phyloP scores from a whole-genome alignment of 2,329 filamentous ascomycete genomes.

The Stachybotrys echinatus region DNA sequence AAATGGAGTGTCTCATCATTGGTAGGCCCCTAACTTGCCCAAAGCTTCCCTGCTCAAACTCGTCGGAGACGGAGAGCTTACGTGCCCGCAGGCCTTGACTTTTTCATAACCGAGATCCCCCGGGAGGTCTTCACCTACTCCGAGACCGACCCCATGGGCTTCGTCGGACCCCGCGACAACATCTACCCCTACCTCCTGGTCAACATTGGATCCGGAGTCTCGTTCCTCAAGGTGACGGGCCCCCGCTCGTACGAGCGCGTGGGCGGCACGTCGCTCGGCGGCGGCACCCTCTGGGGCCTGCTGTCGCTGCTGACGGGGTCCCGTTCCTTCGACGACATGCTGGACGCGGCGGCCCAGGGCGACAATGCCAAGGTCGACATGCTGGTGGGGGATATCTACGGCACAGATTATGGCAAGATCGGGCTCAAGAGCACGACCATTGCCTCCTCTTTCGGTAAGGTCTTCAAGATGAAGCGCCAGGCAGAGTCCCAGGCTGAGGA shows the following conservation, averaged over 20 bases:
- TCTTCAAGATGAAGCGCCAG: conserved; percentile 85
- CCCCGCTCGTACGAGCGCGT: conserved; percentile 84
- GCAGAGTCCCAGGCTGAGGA: conserved; percentile 78
- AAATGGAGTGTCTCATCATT: conserved; percentile 98
- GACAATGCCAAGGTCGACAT: conserved; percentile 94
- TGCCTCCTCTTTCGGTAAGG: conserved; percentile 93
- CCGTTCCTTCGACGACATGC: conserved; percentile 95
- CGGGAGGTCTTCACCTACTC: conserved; percentile 96
- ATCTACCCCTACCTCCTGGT: conserved; percentile 97
- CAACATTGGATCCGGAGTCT: conserved; percentile 96
- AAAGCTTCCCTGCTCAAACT: neutral
- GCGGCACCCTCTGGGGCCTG: conserved; percentile 96
- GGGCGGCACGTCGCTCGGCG: conserved; percentile 88
- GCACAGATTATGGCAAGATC: conserved; percentile 92
- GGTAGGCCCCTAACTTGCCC: conserved; percentile 42
- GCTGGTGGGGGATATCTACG: conserved; percentile 97
- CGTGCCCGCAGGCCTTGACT: conserved; percentile 70
- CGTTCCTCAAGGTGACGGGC: conserved; percentile 93
- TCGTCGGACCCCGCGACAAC: conserved; percentile 68
- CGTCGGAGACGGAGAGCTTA: neutral
- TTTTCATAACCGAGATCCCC: conserved; percentile 98
- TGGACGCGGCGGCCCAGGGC: conserved; percentile 81
- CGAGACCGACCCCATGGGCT: conserved; percentile 85
- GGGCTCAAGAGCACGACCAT: conserved; percentile 94
- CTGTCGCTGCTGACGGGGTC: conserved; percentile 90